Evolutionary conservation across 352 stramenopile genomes (phyloP).

Genomic region (Phytophthora parvispora): DNA sequence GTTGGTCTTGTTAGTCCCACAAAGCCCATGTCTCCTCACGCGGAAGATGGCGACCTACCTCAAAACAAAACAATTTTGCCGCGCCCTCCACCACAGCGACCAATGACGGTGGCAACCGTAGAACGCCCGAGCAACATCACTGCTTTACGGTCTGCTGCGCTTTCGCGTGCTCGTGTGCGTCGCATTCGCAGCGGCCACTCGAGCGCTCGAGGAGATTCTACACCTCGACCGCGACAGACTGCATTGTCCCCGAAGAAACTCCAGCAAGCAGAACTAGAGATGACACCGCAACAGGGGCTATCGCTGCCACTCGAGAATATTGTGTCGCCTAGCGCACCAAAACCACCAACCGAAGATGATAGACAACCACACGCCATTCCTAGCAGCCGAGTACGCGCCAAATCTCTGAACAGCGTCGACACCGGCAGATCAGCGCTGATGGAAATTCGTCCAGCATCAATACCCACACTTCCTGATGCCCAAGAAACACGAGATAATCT

Average conservation of each 20-base stretch:
- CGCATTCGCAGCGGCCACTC: slow-evolving; percentile 31
- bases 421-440: background rate
- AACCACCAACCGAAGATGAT: background rate
- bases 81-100: slow-evolving; percentile 15
- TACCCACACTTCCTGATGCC: background rate
- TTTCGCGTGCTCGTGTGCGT: slow-evolving; percentile 31
- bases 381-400: background rate
- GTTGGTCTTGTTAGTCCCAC: slow-evolving; percentile 14
- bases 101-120: slow-evolving; percentile 13
- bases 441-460: background rate
- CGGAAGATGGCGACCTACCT: background rate
- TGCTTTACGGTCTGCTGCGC: slow-evolving; percentile 22
- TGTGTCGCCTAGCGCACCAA: background rate
- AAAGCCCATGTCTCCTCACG: background rate
- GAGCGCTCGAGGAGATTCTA: background rate
- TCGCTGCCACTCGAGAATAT: background rate
- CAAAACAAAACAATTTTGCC: background rate
- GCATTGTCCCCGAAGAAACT: background rate
- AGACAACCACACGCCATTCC: background rate
- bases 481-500: background rate
- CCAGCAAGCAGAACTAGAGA: background rate
- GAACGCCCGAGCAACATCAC: slow-evolving; percentile 6
- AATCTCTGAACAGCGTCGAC: background rate
- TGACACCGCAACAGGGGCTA: background rate
- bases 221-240: background rate